phyloP scores from a whole-genome alignment of 2,329 filamentous ascomycete genomes.

The Aspergillus latus region DNA sequence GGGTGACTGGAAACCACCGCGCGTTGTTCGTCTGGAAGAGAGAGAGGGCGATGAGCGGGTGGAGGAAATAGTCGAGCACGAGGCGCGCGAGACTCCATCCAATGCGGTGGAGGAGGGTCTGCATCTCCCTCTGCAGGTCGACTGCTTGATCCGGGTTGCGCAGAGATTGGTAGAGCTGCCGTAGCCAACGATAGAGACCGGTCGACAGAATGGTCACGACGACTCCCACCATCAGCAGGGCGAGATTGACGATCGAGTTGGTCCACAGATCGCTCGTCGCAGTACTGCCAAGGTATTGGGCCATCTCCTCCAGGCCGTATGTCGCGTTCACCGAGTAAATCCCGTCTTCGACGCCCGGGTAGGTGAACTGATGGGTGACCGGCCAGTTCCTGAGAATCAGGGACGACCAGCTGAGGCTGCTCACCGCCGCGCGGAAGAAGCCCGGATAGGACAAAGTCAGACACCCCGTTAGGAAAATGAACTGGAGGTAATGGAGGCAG shows the following conservation, averaged over 20 bases:
- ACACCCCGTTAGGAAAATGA: slow-evolving; percentile 16
- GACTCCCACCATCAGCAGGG: slow-evolving; percentile 4
- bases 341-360: slow-evolving; percentile 15
- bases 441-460: slow-evolving; percentile 17
- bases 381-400: slow-evolving; percentile 17
- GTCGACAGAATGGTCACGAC: neutral
- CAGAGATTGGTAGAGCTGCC: too few relatives aligned
- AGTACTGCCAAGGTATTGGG: slow-evolving; percentile 16
- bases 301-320: slow-evolving; percentile 18
- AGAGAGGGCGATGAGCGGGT: slow-evolving; percentile 14
- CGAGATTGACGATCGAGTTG: slow-evolving; percentile 16
- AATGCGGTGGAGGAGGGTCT: slow-evolving; percentile 2
- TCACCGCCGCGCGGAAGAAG: slow-evolving; percentile 13
- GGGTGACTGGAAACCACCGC: slow-evolving; percentile 3
- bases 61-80: slow-evolving; percentile 13
- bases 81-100: slow-evolving; percentile 12
- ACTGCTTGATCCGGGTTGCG: neutral
- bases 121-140: neutral
- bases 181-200: too few relatives aligned
- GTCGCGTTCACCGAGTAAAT: slow-evolving; percentile 16
- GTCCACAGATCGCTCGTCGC: slow-evolving; percentile 15
- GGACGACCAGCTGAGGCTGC: slow-evolving; percentile 20
- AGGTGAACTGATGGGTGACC: slow-evolving; percentile 15
- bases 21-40: slow-evolving; percentile 8
- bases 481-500: slow-evolving; percentile 18